Base-by-base conservation (phyloP, 2,329 filamentous ascomycete genomes). In the Trichoderma breve region DNA sequence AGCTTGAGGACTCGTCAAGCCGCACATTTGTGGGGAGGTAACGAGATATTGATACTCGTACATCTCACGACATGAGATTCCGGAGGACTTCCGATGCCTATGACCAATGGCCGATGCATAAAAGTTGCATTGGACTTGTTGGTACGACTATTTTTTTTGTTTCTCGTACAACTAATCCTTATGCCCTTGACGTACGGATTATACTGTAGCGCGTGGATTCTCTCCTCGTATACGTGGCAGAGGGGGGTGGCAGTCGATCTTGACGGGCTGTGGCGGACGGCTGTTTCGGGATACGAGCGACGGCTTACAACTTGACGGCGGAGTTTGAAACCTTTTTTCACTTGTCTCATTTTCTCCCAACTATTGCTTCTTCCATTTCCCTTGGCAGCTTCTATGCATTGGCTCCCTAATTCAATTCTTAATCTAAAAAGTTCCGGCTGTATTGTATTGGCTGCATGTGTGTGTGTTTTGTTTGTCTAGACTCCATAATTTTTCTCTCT, bases 211-310 rank as follows among this genome's bases (percentile, higher is more conserved):
- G 15, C 28, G 28, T 30, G 28, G 55, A 32, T 3, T 43, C 15
- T 43, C 15, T 18, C n/a, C 32, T 57, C 24, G 65, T 53, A 55
- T 36, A 55, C 63, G 63, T 55, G 57, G 66, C 55, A 43, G 43
- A 43, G 57, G 24, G 53, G 53, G 24, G 53, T 9, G 28, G 18
- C 14, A 28, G n/a, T 47, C 61, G 57, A 51, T 53, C 32, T 62
- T 34, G 55, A 51, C 57, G 57, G 57, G 66, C 34, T 70, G 39
- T 70, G 66, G 57, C 66, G 43, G 24, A 47, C 66, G 57, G 26
- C 60, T 70, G 66, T 70, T 70, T 70, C 66, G 66, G 66, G 66
- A 70, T 70, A 70, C 66, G 66, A 70, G 64, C 39, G 15, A 62
- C 57, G 39, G 66, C 66, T 70, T 36, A 70, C 57, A 51, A 51